Base-by-base conservation (phyloP, 208 protist species). In the Leishmania braziliensis region DNA sequence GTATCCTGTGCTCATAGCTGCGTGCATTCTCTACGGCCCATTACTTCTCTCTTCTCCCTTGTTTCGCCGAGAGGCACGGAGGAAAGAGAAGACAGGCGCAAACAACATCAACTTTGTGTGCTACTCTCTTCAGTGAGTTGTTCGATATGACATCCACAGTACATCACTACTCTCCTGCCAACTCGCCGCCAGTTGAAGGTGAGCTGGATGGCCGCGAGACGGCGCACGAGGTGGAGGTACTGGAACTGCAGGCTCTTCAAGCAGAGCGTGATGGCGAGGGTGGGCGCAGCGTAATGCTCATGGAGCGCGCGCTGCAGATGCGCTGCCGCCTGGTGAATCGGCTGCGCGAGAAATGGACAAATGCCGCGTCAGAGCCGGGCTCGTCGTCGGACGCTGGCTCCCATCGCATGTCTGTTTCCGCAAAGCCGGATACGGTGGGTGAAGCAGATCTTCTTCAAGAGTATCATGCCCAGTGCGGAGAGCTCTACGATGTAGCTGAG, bases 251-350 rank as follows among this genome's bases (percentile, higher is more conserved):
- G 77, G 92, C 91, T 36, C 54, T 88, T 4, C 78, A 90, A 54
- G 84, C 86, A 29, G 90, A 95, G 78, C 81, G 82, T 58, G 78
- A 83, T 26, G 92, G 92, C 16, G 87, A 93, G 10, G 79, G 93
- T 26, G 78, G 82, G 29, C 85, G 89, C n/a, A 86, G 79, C 76
- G 83, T 96, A 26, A 87, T 92, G 82, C 86, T 95, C 18, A 93
- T 96, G 92, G 90, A 96, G 84, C 92, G 89, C 18, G 92, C 92
- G 1, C 74, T 97, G 53, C 93, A 95, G 83, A 91, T 96, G 43
- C 94, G 92, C 56, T 90, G 87, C 80, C 78, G 86, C 16, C 77
- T 87, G 60, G 72, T 86, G 16, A 71, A 68, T 56, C 68, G 80
- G 50, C 80, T 90, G 43, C 79, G 72, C 36, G 89, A 88, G 46